These are phyloP conservation scores for Circinella umbellata DNA, from an alignment of 371 early-diverging fungal species.

Conservation along the genomic window DNA sequence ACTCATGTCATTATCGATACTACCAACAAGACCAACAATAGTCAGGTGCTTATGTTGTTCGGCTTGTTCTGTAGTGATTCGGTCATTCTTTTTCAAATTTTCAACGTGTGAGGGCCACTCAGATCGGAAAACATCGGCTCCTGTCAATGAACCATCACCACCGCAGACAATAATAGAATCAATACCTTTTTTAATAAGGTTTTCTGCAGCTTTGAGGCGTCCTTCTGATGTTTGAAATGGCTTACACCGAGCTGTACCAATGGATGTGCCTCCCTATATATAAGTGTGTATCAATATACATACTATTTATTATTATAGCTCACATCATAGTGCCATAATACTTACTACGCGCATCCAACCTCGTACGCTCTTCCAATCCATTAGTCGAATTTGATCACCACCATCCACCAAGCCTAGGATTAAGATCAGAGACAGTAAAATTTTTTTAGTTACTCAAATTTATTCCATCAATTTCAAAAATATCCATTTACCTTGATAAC, in stretches of 20 bases:
- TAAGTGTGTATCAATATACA: neutral
- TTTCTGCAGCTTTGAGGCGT: constrained; percentile 85
- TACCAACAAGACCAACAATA: constrained; percentile 97
- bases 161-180: constrained; percentile 97
- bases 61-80: constrained; percentile 65
- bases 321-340: constrained; percentile 20
- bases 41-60: constrained; percentile 70
- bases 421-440: neutral
- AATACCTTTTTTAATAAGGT: constrained; percentile 91
- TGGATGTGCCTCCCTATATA: constrained; percentile 93
- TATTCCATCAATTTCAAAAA: neutral
- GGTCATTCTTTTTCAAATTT: constrained; percentile 69
- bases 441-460: neutral
- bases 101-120: constrained; percentile 91
- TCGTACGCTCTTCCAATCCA: constrained; percentile 92
- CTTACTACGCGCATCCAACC: constrained; percentile 79
- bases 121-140: constrained; percentile 91
- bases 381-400: constrained; percentile 85
- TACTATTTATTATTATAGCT: neutral
- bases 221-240: constrained; percentile 90
- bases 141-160: constrained; percentile 99
- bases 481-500: constrained; percentile 84
- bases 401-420: constrained; percentile 86
- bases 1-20: constrained; percentile 98
- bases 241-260: constrained; percentile 95